A percentile compares a stretch with the other conserved stretches of the same genome.
These are phyloP conservation scores for Talaromyces wortmannii DNA, from an alignment of 495 filamentous ascomycete genomes.

Conservation along the genomic window DNA sequence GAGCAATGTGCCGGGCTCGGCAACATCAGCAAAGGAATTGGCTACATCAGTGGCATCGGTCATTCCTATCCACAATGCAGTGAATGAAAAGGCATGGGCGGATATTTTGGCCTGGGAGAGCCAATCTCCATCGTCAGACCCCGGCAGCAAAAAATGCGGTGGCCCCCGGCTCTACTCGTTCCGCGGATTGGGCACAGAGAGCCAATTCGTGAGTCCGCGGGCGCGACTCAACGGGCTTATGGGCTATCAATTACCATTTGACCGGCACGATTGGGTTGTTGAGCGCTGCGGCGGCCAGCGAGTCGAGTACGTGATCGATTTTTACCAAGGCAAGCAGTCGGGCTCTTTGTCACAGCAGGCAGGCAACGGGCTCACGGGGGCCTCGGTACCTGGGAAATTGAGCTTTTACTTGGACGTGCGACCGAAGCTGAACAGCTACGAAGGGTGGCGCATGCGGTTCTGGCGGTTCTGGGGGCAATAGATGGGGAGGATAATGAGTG, in stretches of 20 bases:
- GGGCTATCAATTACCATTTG: slow-evolving; percentile 87
- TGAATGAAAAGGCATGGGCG: slow-evolving; percentile 83
- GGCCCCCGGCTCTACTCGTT: slow-evolving; percentile 84
- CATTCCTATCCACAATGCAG: slow-evolving; percentile 96
- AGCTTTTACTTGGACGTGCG: slow-evolving; percentile 94
- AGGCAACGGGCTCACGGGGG: slow-evolving; percentile 25
- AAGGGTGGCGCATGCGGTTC: slow-evolving; percentile 82
- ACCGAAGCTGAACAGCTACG: slow-evolving; percentile 87
- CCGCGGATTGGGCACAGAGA: slow-evolving; percentile 55
- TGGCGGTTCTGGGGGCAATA: slow-evolving; percentile 52
- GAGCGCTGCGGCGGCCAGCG: slow-evolving; percentile 78
- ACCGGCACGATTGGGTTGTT: slow-evolving; percentile 95
- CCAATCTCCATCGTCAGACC: slow-evolving; percentile 42
- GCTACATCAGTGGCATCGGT: slow-evolving; percentile 77
- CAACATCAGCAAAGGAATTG: slow-evolving; percentile 30
- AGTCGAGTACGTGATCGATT: slow-evolving; percentile 96
- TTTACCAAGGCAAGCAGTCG: slow-evolving; percentile 70
- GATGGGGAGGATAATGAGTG: too few relatives aligned
- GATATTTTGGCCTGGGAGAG: slow-evolving; percentile 83
- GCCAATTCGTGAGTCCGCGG: slow-evolving; percentile 67
- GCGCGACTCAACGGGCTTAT: slow-evolving; percentile 74
- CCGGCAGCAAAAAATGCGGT: slow-evolving; percentile 56
- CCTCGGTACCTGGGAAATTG: slow-evolving; percentile 54
- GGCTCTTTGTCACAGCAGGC: slow-evolving; percentile 13
- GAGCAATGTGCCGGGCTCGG: slow-evolving; percentile 36